Conservation (phyloP, 2,329 filamentous ascomycete genomes). For the Bipolaris zeicola region DNA sequence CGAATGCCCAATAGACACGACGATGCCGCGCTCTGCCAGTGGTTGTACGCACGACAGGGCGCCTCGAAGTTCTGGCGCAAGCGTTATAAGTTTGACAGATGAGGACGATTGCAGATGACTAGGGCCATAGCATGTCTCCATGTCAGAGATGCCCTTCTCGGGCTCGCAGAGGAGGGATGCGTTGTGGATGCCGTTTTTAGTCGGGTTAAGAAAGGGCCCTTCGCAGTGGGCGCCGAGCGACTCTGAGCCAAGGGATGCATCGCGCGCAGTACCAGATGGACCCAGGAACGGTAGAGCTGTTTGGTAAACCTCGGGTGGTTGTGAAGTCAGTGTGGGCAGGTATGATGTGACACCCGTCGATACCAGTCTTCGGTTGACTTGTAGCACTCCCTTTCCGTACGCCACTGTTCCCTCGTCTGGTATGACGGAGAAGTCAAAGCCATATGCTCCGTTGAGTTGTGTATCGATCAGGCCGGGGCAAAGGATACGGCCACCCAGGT, state of each 20-base stretch:
- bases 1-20: constrained; percentile 83
- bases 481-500: constrained; percentile 82
- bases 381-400: constrained; percentile 74
- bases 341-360: constrained; percentile 87
- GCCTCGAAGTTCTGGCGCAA: constrained; percentile 77
- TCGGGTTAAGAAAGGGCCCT: constrained; percentile 82
- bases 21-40: constrained; percentile 68
- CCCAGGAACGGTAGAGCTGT: constrained; percentile 77
- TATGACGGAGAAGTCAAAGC: constrained; percentile 86
- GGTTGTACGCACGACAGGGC: constrained; percentile 72
- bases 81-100: constrained; percentile 78
- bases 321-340: constrained; percentile 82
- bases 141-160: constrained; percentile 65
- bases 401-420: constrained; percentile 63
- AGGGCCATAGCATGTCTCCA: constrained; percentile 73
- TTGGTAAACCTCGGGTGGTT: constrained; percentile 80
- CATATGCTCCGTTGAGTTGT: constrained; percentile 90
- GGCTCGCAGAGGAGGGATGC: constrained; percentile 70
- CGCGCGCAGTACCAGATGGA: constrained; percentile 67
- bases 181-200: constrained; percentile 87
- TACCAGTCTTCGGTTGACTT: constrained; percentile 73
- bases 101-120: constrained; percentile 62
- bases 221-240: constrained; percentile 90
- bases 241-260: constrained; percentile 74
- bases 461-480: constrained; percentile 87